Evolutionary conservation across 1,284 basidiomycete genomes (phyloP).

Genomic region (Ganoderma boninense): DNA sequence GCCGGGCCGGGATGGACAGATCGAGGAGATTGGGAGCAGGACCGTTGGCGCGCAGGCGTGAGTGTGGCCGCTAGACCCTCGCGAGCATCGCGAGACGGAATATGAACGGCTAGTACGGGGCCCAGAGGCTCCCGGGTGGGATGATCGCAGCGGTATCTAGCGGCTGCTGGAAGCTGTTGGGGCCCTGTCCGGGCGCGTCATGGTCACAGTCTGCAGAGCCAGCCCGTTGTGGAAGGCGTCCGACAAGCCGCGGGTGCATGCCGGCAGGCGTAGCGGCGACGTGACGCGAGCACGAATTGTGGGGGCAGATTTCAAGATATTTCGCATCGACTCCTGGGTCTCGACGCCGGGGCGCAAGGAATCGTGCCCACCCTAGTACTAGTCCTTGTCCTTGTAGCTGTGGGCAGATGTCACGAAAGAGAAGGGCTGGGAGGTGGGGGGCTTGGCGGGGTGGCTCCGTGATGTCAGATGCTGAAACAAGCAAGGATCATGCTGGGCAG

Average conservation of each 20-base stretch:
- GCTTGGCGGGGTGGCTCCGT: neutral
- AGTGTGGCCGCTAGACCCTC: neutral
- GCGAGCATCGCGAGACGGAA: neutral
- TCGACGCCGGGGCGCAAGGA: neutral
- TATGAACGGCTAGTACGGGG: neutral
- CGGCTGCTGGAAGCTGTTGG: neutral
- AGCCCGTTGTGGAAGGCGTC: neutral
- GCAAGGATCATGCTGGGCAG: neutral
- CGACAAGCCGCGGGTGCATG: neutral
- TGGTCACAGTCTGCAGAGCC: neutral
- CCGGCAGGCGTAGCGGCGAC: neutral
- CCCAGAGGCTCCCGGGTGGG: neutral
- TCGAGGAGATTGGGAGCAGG: conserved; percentile 4
- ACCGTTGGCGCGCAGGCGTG: neutral
- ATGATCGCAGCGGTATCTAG: neutral
- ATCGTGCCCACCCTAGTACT: neutral
- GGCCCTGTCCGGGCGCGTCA: neutral
- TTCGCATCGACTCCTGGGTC: neutral
- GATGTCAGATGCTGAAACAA: neutral
- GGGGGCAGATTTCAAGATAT: neutral
- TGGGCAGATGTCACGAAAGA: neutral
- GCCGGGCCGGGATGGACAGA: conserved; percentile 17
- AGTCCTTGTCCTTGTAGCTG: neutral
- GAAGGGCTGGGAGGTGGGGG: neutral
- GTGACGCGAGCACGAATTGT: neutral